Base-by-base conservation (phyloP, 202 grass and related monocot species). In the Zoysia matrella region DNA sequence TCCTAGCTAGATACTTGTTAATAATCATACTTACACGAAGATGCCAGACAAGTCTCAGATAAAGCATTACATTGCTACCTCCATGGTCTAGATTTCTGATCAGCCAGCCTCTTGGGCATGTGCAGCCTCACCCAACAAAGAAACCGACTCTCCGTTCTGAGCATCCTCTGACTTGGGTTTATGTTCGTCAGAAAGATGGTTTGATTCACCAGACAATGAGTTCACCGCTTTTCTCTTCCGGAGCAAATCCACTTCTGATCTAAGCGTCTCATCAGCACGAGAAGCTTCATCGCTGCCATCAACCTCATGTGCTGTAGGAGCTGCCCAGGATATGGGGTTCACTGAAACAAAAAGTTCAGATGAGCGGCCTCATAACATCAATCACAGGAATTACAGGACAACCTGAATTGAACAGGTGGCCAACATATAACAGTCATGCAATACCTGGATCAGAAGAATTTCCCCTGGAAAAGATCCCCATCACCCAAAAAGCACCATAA, bases 261-360 rank as follows among this genome's bases (percentile, higher is more conserved):
- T 65, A 67, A 75, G 51, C 16, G 62, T 46, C 69, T 80, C 84
- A 47, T 86, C 75, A 0, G n/a, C 11, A 4, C 8, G 52, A 74
- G 73, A 82, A 78, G 52, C 53, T 69, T 44, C 75, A 80, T 76
- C 50, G 0, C 44, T 64, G 30, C 43, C 75, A 45, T 83, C 63
- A 7, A 41, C 69, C 10, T 82, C 79, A 44, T 51, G 71, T 52
- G 13, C 9, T 36, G 45, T 45, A 64, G 88, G 78, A 48, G 57
- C 83, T 39, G 83, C 88, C 88, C 88, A 90, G 12, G 88, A 43
- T 86, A 90, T 75, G 44, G 88, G 84, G 75, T 22, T 80, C 76
- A 57, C 88, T 90, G 80, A 42, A 86, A 65, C 0, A 3, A 45
- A 74, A 77, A 48, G 9, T 52, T 49, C 10, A 65, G 1, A 79